Evolutionary conservation across 2,329 filamentous ascomycete species (phyloP).

Genomic region (Ascochyta rabiei): DNA sequence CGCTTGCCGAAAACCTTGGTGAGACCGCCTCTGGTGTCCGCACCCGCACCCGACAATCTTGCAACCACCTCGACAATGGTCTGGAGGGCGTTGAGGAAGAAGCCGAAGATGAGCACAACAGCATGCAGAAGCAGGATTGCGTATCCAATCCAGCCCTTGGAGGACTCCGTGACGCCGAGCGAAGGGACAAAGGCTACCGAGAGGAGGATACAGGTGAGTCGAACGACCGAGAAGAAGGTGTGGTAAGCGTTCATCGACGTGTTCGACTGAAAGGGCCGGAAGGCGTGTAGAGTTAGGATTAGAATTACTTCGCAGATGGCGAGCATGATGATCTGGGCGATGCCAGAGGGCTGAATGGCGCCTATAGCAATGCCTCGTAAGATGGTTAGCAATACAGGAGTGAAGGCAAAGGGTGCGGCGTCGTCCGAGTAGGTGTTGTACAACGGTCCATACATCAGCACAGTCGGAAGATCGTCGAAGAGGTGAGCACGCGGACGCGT

Average conservation of each 20-base stretch:
- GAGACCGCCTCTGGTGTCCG: slow-evolving; percentile 78
- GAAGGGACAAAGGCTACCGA: slow-evolving; percentile 77
- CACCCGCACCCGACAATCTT: slow-evolving; percentile 80
- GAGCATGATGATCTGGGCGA: slow-evolving; percentile 88
- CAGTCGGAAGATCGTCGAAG: slow-evolving; percentile 90
- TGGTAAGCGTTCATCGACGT: slow-evolving; percentile 99
- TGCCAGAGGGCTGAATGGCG: slow-evolving; percentile 88
- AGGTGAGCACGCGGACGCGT: slow-evolving; percentile 84
- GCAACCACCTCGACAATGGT: slow-evolving; percentile 89
- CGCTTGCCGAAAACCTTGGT: slow-evolving; percentile 88
- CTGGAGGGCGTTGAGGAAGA: slow-evolving; percentile 89
- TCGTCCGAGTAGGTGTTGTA: slow-evolving; percentile 98
- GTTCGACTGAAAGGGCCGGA: slow-evolving; percentile 85
- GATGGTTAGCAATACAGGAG: slow-evolving; percentile 84
- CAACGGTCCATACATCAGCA: slow-evolving; percentile 87
- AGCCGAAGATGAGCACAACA: slow-evolving; percentile 84
- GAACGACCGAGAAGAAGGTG: slow-evolving; percentile 77
- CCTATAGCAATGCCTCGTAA: slow-evolving; percentile 89
- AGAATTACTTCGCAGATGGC: slow-evolving; percentile 94
- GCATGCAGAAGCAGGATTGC: slow-evolving; percentile 86
- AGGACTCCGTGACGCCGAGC: slow-evolving; percentile 75
- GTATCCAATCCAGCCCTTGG: slow-evolving; percentile 96
- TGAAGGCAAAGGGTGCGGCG: slow-evolving; percentile 85
- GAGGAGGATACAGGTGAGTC: slow-evolving; percentile 68
- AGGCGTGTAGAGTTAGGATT: slow-evolving; percentile 84